Evolutionary conservation across 1,284 basidiomycete genomes (phyloP).

Genomic region (Trametes polyzona): DNA sequence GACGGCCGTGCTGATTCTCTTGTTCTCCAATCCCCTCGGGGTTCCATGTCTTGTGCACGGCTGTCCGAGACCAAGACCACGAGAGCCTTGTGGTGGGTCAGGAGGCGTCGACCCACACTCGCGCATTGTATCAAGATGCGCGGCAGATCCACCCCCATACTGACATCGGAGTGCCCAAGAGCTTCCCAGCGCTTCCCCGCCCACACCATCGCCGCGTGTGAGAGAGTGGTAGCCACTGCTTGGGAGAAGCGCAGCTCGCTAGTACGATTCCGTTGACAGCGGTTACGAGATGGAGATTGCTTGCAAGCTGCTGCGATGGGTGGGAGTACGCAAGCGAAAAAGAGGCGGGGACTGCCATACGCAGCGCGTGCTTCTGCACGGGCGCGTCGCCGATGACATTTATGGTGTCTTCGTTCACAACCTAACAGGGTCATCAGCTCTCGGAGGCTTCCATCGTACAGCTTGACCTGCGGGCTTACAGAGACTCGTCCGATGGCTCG

Average conservation of each 20-base stretch:
- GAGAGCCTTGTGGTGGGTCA: background rate
- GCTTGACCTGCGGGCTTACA: background rate
- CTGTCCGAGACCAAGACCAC: background rate
- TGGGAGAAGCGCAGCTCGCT: slow-evolving; percentile 5
- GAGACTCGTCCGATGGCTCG: background rate
- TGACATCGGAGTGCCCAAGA: background rate
- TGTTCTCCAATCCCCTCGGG: background rate
- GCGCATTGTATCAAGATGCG: background rate
- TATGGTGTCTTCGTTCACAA: background rate
- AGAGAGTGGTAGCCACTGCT: background rate
- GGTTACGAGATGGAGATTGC: background rate
- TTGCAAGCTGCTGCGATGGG: background rate
- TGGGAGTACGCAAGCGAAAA: background rate
- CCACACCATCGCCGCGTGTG: background rate
- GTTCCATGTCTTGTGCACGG: background rate
- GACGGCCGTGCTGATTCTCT: background rate
- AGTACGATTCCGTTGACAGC: background rate
- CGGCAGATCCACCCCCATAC: background rate
- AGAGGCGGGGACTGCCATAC: slow-evolving; percentile 6
- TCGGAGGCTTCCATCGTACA: background rate
- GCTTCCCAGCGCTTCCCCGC: background rate
- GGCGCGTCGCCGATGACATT: background rate
- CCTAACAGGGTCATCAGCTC: background rate
- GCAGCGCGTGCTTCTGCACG: background rate
- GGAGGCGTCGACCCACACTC: background rate